phyloP scores from a whole-genome alignment of 768 basidiomycete genomes.

The Glaciozyma antarctica region DNA sequence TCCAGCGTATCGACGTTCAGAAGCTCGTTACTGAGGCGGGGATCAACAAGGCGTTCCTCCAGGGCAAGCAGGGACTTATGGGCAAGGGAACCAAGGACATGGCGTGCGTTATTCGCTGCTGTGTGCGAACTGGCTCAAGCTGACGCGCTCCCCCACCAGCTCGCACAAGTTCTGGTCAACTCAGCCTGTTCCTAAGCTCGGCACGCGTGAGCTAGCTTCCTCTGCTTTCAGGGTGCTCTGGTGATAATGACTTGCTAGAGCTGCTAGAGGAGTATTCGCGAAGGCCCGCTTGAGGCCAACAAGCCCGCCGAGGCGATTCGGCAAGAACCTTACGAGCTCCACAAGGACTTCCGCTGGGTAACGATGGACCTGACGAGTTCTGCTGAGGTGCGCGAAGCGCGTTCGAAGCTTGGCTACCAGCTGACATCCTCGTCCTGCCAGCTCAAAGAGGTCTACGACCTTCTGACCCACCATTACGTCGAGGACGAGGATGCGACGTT shows the following conservation, averaged over 20 bases:
- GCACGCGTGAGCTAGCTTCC: conserved; percentile 40
- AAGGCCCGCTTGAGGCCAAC: conserved; percentile 81
- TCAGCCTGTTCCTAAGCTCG: conserved; percentile 88
- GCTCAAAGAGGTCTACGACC: conserved; percentile 83
- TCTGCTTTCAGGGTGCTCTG: neutral
- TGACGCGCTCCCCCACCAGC: neutral
- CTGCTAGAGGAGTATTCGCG: conserved; percentile 49
- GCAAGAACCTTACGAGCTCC: conserved; percentile 77
- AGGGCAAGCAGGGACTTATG: conserved; percentile 67
- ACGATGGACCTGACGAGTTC: conserved; percentile 67
- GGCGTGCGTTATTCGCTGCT: conserved; percentile 36
- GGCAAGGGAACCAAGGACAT: conserved; percentile 69
- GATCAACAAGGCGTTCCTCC: conserved; percentile 53
- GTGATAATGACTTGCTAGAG: conserved; percentile 39
- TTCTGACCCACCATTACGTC: conserved; percentile 87
- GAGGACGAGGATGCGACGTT: conserved; percentile 95
- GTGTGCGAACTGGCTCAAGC: neutral
- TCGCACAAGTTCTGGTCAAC: conserved; percentile 76
- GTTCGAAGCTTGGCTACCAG: neutral
- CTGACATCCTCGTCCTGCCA: conserved; percentile 38
- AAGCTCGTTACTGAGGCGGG: conserved; percentile 50
- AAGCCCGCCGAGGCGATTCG: conserved; percentile 67
- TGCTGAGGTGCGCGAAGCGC: conserved; percentile 50
- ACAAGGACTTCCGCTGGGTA: conserved; percentile 87
- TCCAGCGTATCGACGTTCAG: conserved; percentile 61